These are phyloP conservation scores for Vitis riparia DNA, from an alignment of 164 flowering plant genomes.

Conservation along the genomic window DNA sequence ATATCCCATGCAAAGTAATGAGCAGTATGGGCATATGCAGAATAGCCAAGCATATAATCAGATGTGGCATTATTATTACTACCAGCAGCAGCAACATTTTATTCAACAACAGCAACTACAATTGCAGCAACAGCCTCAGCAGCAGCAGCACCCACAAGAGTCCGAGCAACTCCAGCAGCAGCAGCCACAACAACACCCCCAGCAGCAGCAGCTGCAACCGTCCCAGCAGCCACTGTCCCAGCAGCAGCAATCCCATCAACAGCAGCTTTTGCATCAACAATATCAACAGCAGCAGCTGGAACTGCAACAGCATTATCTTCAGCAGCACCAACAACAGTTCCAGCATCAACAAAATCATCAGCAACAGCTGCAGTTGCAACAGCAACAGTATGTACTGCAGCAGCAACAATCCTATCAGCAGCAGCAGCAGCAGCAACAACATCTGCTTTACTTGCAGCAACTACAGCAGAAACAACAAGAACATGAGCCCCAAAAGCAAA, in stretches of 20 bases:
- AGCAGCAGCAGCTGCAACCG: slow-evolving; percentile 16
- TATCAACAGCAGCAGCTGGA: slow-evolving; percentile 13
- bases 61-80: slow-evolving; percentile 71
- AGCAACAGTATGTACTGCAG: slow-evolving; percentile 10
- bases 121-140: slow-evolving; percentile 24
- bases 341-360: slow-evolving; percentile 27
- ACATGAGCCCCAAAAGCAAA: slow-evolving; percentile 3
- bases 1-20: slow-evolving; percentile 34
- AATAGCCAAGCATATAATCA: slow-evolving; percentile 49
- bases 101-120: slow-evolving; percentile 24
- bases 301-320: slow-evolving; percentile 7
- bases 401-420: slow-evolving; percentile 13
- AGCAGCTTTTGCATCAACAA: slow-evolving; percentile 17
- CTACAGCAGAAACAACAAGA: slow-evolving; percentile 4
- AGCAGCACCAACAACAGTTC: slow-evolving; percentile 17
- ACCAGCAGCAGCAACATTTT: slow-evolving; percentile 38
- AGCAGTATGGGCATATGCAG: slow-evolving; percentile 37
- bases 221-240: slow-evolving; percentile 21
- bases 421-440: slow-evolving; percentile 22
- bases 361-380: slow-evolving; percentile 26
- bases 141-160: slow-evolving; percentile 21
- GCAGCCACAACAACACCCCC: slow-evolving; percentile 27
- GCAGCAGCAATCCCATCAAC: slow-evolving; percentile 8
- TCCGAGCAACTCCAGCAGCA: slow-evolving; percentile 24
- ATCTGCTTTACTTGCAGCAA: slow-evolving; percentile 11